Conservation (phyloP, 305 asterid genomes). For the Fraxinus greggii region DNA sequence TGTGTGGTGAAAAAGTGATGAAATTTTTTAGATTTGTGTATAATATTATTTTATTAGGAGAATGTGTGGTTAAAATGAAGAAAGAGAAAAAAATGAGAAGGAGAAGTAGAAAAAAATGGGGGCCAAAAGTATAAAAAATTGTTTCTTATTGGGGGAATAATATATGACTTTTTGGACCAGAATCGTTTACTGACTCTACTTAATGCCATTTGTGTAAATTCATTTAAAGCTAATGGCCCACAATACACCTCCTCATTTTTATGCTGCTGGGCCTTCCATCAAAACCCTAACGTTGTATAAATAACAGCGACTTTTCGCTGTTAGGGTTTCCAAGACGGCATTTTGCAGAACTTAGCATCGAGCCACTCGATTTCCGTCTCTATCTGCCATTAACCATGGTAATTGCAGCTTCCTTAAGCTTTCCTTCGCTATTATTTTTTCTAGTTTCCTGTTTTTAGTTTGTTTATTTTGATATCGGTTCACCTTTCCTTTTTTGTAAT, state of each 20-base stretch:
- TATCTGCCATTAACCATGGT: slow-evolving; percentile 36
- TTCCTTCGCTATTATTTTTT: no score
- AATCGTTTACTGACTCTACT: no score
- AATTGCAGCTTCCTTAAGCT: not conserved
- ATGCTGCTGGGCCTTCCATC: not conserved
- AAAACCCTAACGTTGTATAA: slow-evolving; percentile 15
- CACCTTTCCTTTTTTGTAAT: not conserved
- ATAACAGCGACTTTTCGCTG: not conserved
- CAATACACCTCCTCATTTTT: not conserved
- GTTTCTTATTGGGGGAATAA: no score
- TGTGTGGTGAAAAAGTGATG: no score
- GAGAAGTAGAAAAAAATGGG: no score
- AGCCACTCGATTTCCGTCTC: not conserved
- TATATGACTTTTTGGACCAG: no score
- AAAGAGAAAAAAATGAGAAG: no score
- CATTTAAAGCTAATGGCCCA: not conserved
- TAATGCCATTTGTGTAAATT: not conserved
- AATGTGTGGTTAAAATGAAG: no score
- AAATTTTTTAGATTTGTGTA: no score
- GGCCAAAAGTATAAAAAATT: no score
- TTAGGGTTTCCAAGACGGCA: slow-evolving; percentile 23
- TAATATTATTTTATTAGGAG: no score
- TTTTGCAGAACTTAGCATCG: slow-evolving; percentile 9
- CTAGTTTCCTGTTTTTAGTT: not conserved
- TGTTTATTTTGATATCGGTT: not conserved